phyloP scores from a whole-genome alignment of 1,284 basidiomycete genomes.

The Pyrrhoderma noxium region DNA sequence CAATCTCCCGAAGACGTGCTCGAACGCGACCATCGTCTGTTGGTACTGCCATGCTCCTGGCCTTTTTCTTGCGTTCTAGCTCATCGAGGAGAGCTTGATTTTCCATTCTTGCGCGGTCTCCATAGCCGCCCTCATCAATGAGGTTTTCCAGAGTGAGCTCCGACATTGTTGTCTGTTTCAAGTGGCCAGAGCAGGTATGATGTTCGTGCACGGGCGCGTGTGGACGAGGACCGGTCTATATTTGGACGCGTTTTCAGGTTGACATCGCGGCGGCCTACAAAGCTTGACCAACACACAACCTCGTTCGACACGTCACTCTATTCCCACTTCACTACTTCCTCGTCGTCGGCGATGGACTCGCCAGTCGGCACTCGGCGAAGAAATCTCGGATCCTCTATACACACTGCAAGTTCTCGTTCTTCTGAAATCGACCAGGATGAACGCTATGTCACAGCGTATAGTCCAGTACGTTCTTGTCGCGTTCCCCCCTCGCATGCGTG shows the following conservation, averaged over 20 bases:
- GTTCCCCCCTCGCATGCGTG: background rate
- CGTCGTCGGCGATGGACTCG: constrained; percentile 12
- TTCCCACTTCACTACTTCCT: background rate
- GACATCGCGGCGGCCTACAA: background rate
- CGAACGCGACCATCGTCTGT: constrained; percentile 94
- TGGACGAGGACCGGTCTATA: background rate
- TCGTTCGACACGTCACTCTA: background rate
- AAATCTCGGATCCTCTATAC: constrained; percentile 3
- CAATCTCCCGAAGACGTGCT: constrained; percentile 82
- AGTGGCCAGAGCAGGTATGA: too few species aligned
- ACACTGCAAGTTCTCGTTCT: constrained; percentile 9
- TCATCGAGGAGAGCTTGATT: constrained; percentile 84
- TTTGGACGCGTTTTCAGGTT: constrained; percentile 6
- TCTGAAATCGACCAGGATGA: constrained; percentile 16
- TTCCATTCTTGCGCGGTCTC: constrained; percentile 61
- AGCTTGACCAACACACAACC: constrained; percentile 6
- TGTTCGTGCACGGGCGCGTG: background rate
- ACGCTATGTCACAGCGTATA: constrained; percentile 13
- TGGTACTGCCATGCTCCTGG: constrained; percentile 90
- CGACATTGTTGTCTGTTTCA: constrained; percentile 37
- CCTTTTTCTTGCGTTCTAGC: constrained; percentile 91
- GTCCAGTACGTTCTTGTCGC: constrained; percentile 11
- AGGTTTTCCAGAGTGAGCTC: constrained; percentile 69
- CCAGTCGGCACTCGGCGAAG: constrained; percentile 16
- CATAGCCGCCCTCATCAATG: constrained; percentile 66